Evolutionary conservation across 441 rosid genomes (phyloP), one percentile per base, ranked within the genome.

Genomic region (Theobroma grandiflorum): DNA sequence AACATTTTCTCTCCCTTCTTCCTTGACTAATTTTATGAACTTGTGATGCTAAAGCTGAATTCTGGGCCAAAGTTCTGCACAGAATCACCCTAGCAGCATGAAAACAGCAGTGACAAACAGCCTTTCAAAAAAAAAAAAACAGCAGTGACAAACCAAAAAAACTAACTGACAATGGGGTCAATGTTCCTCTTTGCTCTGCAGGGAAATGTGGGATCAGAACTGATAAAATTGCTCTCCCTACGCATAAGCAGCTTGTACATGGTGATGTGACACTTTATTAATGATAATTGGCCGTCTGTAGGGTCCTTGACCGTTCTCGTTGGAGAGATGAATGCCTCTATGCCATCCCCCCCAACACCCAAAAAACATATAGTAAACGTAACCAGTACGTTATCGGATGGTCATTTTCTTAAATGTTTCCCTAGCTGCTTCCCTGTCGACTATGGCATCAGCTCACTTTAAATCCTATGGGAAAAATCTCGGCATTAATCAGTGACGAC

Each of bases 191-290:
- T 38, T 4, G 18, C 1, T 35, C 26, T 35, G 18, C 10, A 40
- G 12, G 61, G 38, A 22, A 74, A 55, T 40, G 43, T 61, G 71
- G 78, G 78, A 59, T 75, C 78, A 45, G 47, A 62, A 62, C 55
- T 31, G 15, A 45, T 31, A 11, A 55, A 55, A n/a, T 16, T 73
- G 76, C 50, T 73, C 76, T 55, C 76, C 64, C 3, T 26, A 45
- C 40, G 20, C 53, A 37, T 4, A 52, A 61, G 72, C 73, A 53
- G 42, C 35, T n/a, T 38, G 57, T 35, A 22, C 70, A 66, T 12
- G 63, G 4, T 66, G 79, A 33, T 65, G 73, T 52, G 72, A 77
- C 20, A 52, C 40, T 66, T 37, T 37, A n/a, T 76, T 35, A 47
- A n/a, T 50, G 49, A 45, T 75, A 26, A 31, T 40, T 16, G 69